Evolutionary conservation across 805 yeast genomes (phyloP).

Genomic region (Metschnikowia reukaufii): DNA sequence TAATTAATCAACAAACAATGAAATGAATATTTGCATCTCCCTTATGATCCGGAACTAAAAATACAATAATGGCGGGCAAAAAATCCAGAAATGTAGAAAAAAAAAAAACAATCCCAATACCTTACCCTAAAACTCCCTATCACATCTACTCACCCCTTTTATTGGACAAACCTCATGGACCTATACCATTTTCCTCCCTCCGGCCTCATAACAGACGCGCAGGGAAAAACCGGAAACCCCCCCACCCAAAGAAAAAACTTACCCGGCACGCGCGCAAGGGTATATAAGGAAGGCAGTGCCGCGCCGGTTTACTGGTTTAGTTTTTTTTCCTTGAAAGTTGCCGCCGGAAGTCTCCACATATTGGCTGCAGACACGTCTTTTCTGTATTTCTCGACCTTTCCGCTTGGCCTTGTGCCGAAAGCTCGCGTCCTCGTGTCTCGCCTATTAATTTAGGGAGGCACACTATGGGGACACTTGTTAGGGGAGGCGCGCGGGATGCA

Average conservation of each 20-base stretch:
- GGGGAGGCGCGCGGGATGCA: constrained; percentile 10
- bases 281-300: constrained; percentile 2
- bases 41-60: no score
- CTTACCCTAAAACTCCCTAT: no score
- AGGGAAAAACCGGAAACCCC: no score
- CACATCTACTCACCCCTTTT: no score
- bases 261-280: constrained; percentile 10
- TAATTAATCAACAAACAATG: no score
- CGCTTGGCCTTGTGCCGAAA: constrained; percentile 25
- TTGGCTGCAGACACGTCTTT: constrained; percentile 29
- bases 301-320: constrained; percentile 10
- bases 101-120: no score
- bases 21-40: no score
- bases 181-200: no score
- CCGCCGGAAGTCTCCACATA: constrained; percentile 31
- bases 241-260: background rate
- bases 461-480: constrained; percentile 19
- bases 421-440: constrained; percentile 26
- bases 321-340: constrained; percentile 36
- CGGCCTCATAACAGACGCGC: no score
- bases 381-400: constrained; percentile 11
- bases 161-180: no score
- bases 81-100: no score
- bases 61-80: no score
- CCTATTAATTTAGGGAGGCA: constrained; percentile 43